Percentiles rank a stretch among this genome's conserved stretches.
Evolutionary conservation across 2,329 filamentous ascomycete species (phyloP).

Genomic region (Trichoderma hamatum): DNA sequence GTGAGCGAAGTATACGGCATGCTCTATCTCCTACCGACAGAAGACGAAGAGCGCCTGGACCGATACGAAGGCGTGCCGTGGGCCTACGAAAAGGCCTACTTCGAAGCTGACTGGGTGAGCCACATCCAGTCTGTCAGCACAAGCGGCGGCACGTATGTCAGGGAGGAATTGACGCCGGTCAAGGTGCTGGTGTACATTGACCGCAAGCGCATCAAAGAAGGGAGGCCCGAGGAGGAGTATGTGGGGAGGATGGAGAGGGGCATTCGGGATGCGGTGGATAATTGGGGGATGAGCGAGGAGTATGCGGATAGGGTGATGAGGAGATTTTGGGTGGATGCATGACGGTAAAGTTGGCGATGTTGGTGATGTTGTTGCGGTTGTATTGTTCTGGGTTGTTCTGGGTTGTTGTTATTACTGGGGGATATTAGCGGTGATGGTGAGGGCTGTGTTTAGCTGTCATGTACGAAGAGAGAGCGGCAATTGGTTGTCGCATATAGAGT

Average conservation of each 20-base stretch:
- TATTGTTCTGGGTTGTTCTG: background rate
- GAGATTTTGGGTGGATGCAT: conserved; percentile 42
- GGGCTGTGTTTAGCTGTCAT: background rate
- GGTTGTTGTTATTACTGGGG: background rate
- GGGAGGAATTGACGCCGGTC: conserved; percentile 28
- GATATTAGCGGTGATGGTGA: background rate
- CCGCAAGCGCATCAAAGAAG: conserved; percentile 42
- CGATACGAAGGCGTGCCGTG: conserved; percentile 63
- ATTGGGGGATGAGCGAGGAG: conserved; percentile 55
- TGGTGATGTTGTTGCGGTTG: background rate
- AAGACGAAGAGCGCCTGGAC: conserved; percentile 58
- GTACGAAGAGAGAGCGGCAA: background rate
- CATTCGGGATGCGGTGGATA: conserved; percentile 58
- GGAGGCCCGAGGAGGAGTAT: conserved; percentile 59
- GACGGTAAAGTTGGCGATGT: background rate
- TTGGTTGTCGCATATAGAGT: background rate
- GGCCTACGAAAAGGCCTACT: conserved; percentile 59
- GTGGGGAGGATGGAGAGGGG: conserved; percentile 65
- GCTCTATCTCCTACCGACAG: conserved; percentile 54
- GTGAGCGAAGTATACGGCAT: conserved; percentile 58
- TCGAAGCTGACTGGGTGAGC: conserved; percentile 38
- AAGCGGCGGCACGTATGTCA: conserved; percentile 27
- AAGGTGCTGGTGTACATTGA: conserved; percentile 65
- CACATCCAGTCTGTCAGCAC: conserved; percentile 25
- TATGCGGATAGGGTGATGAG: conserved; percentile 62